These are phyloP conservation scores for Penicillium sp. DNA, from an alignment of 2,329 filamentous ascomycete genomes.

Conservation along the genomic window DNA sequence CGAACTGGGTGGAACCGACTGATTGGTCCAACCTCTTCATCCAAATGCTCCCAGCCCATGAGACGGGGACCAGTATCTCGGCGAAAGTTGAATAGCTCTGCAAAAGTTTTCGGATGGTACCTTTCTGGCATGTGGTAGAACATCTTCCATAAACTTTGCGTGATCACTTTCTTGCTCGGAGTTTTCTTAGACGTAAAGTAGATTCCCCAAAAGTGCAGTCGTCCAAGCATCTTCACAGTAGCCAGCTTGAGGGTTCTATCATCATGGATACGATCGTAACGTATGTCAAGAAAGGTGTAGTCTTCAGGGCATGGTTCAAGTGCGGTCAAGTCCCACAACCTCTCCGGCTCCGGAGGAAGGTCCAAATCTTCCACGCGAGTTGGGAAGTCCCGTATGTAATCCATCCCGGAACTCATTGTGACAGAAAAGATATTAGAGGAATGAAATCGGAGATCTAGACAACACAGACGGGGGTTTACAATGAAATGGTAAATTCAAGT, in stretches of 20 bases:
- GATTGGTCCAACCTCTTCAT: neutral
- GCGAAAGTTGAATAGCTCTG: constrained; percentile 16
- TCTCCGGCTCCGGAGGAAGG: neutral
- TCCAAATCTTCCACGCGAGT: neutral
- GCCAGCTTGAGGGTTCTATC: neutral
- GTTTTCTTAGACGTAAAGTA: neutral
- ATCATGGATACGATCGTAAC: neutral
- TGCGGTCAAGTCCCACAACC: constrained; percentile 3
- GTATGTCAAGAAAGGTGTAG: constrained; percentile 9
- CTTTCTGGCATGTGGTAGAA: constrained; percentile 25
- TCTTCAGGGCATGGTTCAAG: constrained; percentile 12
- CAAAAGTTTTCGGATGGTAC: constrained; percentile 17
- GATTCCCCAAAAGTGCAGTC: constrained; percentile 31
- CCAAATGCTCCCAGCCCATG: constrained; percentile 16
- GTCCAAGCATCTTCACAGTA: neutral
- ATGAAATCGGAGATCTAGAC: neutral
- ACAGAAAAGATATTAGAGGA: neutral
- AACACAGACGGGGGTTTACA: neutral
- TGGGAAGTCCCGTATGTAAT: neutral
- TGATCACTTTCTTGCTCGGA: neutral
- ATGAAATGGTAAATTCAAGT: neutral
- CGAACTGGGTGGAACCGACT: constrained; percentile 2
- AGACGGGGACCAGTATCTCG: constrained; percentile 36
- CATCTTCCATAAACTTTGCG: constrained; percentile 23
- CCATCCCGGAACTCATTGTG: neutral